Percentiles rank a stretch among this genome's conserved stretches.
Evolutionary conservation across 768 basidiomycete species (phyloP).

Genomic region (Gloeophyllum trabeum): DNA sequence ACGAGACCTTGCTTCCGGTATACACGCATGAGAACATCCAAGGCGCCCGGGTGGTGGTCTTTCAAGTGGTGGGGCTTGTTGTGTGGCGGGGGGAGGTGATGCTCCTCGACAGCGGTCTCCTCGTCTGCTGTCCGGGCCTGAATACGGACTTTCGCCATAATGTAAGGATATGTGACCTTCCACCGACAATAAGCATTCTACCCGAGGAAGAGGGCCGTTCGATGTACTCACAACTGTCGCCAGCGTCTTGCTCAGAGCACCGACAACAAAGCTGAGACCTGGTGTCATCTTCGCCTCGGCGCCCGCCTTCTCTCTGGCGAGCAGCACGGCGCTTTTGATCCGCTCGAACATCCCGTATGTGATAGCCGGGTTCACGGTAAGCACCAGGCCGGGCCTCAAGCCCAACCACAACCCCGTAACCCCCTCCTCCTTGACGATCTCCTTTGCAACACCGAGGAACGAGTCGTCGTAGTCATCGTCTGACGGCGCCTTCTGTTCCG

Average conservation of each 20-base stretch:
- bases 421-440: constrained; percentile 87
- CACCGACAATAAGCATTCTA: not conserved
- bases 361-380: constrained; percentile 96
- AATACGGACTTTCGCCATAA: constrained; percentile 93
- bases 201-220: not conserved
- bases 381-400: constrained; percentile 82
- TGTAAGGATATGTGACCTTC: constrained; percentile 90
- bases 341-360: constrained; percentile 95
- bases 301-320: constrained; percentile 35
- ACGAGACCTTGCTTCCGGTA: constrained; percentile 66
- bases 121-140: constrained; percentile 67
- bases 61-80: constrained; percentile 32
- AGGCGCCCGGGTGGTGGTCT: constrained; percentile 54
- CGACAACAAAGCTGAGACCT: constrained; percentile 72
- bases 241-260: constrained; percentile 87
- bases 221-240: constrained; percentile 71
- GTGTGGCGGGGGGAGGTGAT: constrained; percentile 23
- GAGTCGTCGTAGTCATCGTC: constrained; percentile 42
- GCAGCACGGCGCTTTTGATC: constrained; percentile 63
- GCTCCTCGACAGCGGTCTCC: constrained; percentile 33
- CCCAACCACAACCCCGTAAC: constrained; percentile 88
- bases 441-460: constrained; percentile 67
- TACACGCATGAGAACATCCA: constrained; percentile 64
- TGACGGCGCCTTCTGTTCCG: constrained; percentile 7
- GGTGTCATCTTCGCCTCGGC: constrained; percentile 57